Evolutionary conservation across 768 basidiomycete genomes (phyloP), one percentile per base, ranked within the genome.

Genomic region (Naganishia antarctica): DNA sequence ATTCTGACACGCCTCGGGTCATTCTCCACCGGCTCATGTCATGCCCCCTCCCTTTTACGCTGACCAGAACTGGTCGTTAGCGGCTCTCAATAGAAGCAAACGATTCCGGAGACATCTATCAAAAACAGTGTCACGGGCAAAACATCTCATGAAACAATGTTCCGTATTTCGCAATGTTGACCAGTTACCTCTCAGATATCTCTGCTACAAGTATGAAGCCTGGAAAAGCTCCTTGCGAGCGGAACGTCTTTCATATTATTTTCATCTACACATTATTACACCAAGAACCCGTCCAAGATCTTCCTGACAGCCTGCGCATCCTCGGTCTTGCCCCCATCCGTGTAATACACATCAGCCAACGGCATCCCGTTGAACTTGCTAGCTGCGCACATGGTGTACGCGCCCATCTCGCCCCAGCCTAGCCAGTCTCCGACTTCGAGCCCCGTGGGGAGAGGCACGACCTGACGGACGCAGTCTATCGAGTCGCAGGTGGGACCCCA

Each of bases 401-500:
- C 96, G 31, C 96, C 96, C 96, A 99, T 98, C 75, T 90, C 87
- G 63, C 87, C 86, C 80, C 93, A 99, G n/a, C 88, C 89, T 18
- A 99, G 83, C 96, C 96, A 99, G 76, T 99, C 96, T 7, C 96
- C 96, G 7, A 96, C 91, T 65, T 84, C 82, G 60, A 98, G 81
- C 0, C 82, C 82, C 31, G 78, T 78, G 3, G 90, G 91, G 77
- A 81, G 59, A 81, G 82, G 64, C 79, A 82, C 70, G 82, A 81
- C 73, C 82, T 87, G 63, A 49, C 78, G 68, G 15, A 99, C 91
- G 74, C 89, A 88, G 80, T 99, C 96, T 73, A 99, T 90, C 34
- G 90, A 91, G 75, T 98, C 96, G 82, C 94, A 98, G 9, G 96
- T 99, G 47, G 94, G 96, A 13, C 96, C 96, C 96, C 96, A 99